These are phyloP conservation scores for Jackrogersella multiformis DNA, from an alignment of 495 filamentous ascomycete species.

Conservation along the genomic window DNA sequence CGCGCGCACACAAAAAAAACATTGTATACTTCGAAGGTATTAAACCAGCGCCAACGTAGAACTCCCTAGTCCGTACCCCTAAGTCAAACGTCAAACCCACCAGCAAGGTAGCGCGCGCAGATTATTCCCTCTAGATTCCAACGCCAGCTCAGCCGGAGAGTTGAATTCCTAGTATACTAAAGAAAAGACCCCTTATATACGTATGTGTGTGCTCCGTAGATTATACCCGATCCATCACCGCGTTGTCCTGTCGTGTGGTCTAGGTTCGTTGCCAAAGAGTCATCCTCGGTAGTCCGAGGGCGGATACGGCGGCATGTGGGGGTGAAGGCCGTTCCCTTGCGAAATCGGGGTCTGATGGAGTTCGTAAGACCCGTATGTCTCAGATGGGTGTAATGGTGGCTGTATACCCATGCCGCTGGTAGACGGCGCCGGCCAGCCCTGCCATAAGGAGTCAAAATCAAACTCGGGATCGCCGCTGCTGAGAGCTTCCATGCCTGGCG, in stretches of 20 bases:
- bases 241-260: background rate
- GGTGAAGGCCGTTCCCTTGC: slow-evolving; percentile 24
- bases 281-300: slow-evolving; percentile 25
- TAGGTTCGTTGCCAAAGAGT: background rate
- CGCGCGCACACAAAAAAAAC: background rate
- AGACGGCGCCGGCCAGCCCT: slow-evolving; percentile 32
- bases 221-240: background rate
- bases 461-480: slow-evolving; percentile 57
- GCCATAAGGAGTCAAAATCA: slow-evolving; percentile 67
- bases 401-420: slow-evolving; percentile 11
- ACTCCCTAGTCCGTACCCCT: slow-evolving; percentile 7
- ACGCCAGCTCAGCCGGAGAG: slow-evolving; percentile 12
- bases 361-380: slow-evolving; percentile 19
- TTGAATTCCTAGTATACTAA: background rate
- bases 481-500: slow-evolving; percentile 49
- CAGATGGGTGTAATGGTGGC: slow-evolving; percentile 5
- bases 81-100: background rate
- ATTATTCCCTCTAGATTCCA: slow-evolving; percentile 30
- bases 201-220: slow-evolving; percentile 4
- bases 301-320: slow-evolving; percentile 18
- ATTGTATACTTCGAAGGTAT: slow-evolving; percentile 3
- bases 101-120: slow-evolving; percentile 6
- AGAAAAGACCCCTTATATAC: slow-evolving; percentile 16
- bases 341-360: slow-evolving; percentile 25
- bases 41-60: slow-evolving; percentile 2